Base-by-base conservation (phyloP, 2,329 filamentous ascomycete genomes). In the Pyrenophora teres region DNA sequence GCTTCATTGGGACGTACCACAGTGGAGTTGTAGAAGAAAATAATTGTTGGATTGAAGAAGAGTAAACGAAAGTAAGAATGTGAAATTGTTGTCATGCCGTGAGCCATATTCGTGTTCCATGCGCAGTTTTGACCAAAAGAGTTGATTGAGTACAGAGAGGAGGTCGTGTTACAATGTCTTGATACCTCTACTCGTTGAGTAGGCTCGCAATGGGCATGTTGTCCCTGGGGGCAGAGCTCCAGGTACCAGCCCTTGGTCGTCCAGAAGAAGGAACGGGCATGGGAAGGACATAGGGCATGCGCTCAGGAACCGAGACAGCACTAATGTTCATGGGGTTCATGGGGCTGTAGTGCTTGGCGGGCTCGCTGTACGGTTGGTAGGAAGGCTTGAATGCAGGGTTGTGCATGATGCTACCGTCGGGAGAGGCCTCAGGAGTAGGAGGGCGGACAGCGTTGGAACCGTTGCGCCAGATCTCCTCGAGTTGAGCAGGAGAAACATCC, bases 391-490 rank as follows among this genome's bases (percentile, higher is more conserved):
- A 63, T 10, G 63, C 49, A 7, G 70, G 69, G 59, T 73, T 69
- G 50, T 69, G 59, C 64, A 69, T 67, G 40, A 73, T 64, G 62
- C 64, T 70, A 40, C 71, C 68, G 54, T 74, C 70, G 15, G 73
- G 73, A 25, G 72, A 74, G 25, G 68, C 68, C 37, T 73, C 72
- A 3, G 73, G 73, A 9, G 73, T 75, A 18, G 70, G 72, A 46
- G 70, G 71, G 44, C 67, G 72, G 13, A 71, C 63, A 32, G 60
- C 61, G 35, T 54, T 64, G 47, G 65, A 65, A 35, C 69, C 64
- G 39, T 56, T 62, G 54, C 71, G 70, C 85, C 87, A 91, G n/a
- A 86, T 84, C 68, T 87, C 85, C 74, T 90, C 88, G 16, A 91
- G 78, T 30, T 84, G 78, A 12, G 80, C 78, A 1, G 87, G 83